phyloP scores from a whole-genome alignment of 2,329 filamentous ascomycete genomes.

The Verticillium klebahnii region DNA sequence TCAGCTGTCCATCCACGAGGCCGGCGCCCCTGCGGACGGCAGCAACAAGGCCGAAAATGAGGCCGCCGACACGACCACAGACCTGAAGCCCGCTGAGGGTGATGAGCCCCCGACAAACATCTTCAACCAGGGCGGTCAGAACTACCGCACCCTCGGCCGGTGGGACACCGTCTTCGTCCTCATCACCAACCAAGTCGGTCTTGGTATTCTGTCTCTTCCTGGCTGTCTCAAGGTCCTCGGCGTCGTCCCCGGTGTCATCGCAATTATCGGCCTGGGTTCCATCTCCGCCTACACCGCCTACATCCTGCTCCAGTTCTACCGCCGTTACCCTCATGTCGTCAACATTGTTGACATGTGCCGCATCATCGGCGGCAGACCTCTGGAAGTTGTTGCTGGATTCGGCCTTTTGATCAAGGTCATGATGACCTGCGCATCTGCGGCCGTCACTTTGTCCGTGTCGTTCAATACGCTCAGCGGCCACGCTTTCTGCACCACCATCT shows the following conservation, averaged over 20 bases:
- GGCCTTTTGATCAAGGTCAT: conserved; percentile 71
- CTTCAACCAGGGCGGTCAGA: conserved; percentile 24
- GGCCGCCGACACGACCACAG: conserved; percentile 16
- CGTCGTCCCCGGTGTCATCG: conserved; percentile 61
- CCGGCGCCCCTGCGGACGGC: neutral
- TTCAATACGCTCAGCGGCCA: conserved; percentile 64
- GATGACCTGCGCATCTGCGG: conserved; percentile 64
- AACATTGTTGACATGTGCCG: conserved; percentile 68
- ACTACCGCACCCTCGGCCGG: conserved; percentile 26
- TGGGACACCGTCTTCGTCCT: conserved; percentile 28
- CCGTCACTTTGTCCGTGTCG: conserved; percentile 61
- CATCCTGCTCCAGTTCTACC: conserved; percentile 59
- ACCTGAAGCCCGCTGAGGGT: neutral
- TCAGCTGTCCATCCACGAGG: neutral
- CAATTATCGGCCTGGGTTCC: conserved; percentile 60
- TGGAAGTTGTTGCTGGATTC: conserved; percentile 32
- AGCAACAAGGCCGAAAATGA: neutral
- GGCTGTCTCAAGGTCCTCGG: conserved; percentile 66
- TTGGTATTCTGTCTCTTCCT: conserved; percentile 61
- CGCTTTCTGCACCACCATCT: conserved; percentile 60
- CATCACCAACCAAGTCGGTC: conserved; percentile 28
- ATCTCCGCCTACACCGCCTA: conserved; percentile 57
- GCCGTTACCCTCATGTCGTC: conserved; percentile 62
- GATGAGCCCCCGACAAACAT: conserved; percentile 13
- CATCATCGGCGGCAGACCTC: conserved; percentile 34